A percentile compares a stretch with the other conserved stretches of the same genome.
phyloP scores from a whole-genome alignment of 148 eudicot species.

The Pharnaceum exiguum region DNA sequence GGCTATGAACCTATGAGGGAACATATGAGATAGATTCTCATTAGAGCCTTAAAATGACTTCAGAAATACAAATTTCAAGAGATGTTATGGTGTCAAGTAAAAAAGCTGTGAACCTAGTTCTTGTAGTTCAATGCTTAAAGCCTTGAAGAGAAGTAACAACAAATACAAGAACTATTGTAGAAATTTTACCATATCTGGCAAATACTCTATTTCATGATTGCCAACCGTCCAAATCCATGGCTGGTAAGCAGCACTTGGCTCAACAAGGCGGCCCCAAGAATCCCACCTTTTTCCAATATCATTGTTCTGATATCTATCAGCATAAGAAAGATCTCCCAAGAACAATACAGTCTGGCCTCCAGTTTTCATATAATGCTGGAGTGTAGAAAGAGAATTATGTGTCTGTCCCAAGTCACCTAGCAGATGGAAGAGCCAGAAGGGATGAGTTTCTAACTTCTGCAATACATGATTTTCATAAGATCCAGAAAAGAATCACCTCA shows the following conservation, averaged over 20 bases:
- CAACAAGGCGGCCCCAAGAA: constrained; percentile 77
- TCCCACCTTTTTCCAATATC: constrained; percentile 87
- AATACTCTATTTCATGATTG: constrained; percentile 82
- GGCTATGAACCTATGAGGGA: too few species aligned
- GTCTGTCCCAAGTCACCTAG: constrained; percentile 93
- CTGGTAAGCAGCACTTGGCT: constrained; percentile 67
- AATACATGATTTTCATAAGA: neutral
- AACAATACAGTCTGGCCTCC: constrained; percentile 62
- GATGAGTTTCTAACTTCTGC: neutral
- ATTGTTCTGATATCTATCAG: constrained; percentile 58
- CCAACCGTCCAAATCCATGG: constrained; percentile 95
- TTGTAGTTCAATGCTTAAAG: too few species aligned
- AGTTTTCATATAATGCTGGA: constrained; percentile 62
- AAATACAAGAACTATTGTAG: neutral
- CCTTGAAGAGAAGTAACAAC: neutral
- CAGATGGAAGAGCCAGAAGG: neutral
- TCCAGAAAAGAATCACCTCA: neutral
- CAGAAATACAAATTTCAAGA: too few species aligned
- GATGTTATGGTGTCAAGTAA: too few species aligned
- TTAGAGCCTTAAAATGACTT: too few species aligned
- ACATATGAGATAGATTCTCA: too few species aligned
- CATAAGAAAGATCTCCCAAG: constrained; percentile 91
- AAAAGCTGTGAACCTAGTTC: too few species aligned
- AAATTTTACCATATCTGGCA: constrained; percentile 66
- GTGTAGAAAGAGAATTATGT: constrained; percentile 65